Evolutionary conservation across 768 basidiomycete genomes (phyloP), one percentile per base, ranked within the genome.

Genomic region (Royoungia palumana): DNA sequence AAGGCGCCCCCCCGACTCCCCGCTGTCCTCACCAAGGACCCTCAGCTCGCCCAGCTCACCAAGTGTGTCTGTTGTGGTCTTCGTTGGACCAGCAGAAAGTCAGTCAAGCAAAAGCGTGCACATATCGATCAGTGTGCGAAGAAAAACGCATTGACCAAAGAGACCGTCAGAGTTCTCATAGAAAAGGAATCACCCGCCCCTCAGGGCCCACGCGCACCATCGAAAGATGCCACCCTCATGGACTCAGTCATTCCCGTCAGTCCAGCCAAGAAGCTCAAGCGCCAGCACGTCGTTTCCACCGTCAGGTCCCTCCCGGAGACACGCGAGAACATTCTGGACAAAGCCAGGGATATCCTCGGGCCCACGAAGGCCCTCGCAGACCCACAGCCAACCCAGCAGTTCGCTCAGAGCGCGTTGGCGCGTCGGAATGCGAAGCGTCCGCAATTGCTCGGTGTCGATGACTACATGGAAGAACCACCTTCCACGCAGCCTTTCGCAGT

Each of bases 111-210:
- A 58, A 93, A 93, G 64, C 65, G 78, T 61, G 55, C 73, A 3
- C 90, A 93, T 60, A 78, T 93, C 35, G 73, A 74, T 41, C 69
- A 72, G 6, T 93, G 90, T 62, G 80, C 85, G 12, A 82, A 76
- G 66, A 89, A 83, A 64, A 70, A 72, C 19, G 69, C 63, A 5
- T 66, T 84, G 35, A 69, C 72, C 6, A 67, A 78, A 25, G 80
- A 81, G 6, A 87, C 86, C 2, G 54, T 91, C 27, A 64, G 66
- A 3, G 50, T 69, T 22, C 71, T 87, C 21, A 62, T 89, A 6
- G 69, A 70, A 22, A 74, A 77, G 53, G 81, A 82, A 57, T 53
- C 81, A 46, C 66, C 17, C 28, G 28, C 28, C 11, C 11, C 28
- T 28, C 28, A 28, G 28, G 13, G 5, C 28, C 13, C 28, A 12